These are phyloP conservation scores for Pseudotsuga menziesii DNA, from an alignment of 75 land plant genomes.

Conservation along the genomic window DNA sequence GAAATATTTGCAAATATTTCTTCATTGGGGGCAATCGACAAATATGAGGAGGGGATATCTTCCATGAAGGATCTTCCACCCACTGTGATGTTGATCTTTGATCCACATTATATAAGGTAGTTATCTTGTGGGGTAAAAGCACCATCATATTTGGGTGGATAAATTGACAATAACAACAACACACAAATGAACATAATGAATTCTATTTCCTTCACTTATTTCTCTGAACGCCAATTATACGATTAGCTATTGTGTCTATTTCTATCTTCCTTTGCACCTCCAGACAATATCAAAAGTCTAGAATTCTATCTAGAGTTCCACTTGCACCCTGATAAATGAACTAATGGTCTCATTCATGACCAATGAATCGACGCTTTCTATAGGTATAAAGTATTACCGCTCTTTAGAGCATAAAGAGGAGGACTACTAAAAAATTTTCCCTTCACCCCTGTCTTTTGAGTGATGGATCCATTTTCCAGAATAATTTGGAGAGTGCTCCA, in stretches of 20 bases:
- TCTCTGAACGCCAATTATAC: not conserved
- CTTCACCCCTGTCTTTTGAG: too few species aligned
- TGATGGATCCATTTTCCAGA: too few species aligned
- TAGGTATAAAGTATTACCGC: too few species aligned
- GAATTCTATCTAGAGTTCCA: not conserved
- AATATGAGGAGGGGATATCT: constrained; percentile 10
- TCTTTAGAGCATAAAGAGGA: too few species aligned
- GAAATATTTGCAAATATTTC: constrained; percentile 11
- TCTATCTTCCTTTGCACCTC: not conserved
- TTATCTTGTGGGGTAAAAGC: constrained; percentile 45
- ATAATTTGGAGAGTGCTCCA: too few species aligned
- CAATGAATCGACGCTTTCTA: too few species aligned
- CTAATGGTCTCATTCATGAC: too few species aligned
- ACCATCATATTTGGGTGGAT: not conserved
- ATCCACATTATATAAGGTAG: constrained; percentile 72
- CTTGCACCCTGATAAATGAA: not conserved
- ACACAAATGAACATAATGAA: not conserved
- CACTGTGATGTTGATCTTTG: constrained; percentile 18
- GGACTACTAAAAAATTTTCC: too few species aligned
- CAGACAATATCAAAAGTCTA: not conserved
- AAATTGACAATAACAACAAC: not conserved
- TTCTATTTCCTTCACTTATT: not conserved
- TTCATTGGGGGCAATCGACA: constrained; percentile 10
- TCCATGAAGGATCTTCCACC: constrained; percentile 60
- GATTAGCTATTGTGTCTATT: not conserved